phyloP scores from a whole-genome alignment of 2,329 filamentous ascomycete genomes.

The Claviceps pazoutovae region DNA sequence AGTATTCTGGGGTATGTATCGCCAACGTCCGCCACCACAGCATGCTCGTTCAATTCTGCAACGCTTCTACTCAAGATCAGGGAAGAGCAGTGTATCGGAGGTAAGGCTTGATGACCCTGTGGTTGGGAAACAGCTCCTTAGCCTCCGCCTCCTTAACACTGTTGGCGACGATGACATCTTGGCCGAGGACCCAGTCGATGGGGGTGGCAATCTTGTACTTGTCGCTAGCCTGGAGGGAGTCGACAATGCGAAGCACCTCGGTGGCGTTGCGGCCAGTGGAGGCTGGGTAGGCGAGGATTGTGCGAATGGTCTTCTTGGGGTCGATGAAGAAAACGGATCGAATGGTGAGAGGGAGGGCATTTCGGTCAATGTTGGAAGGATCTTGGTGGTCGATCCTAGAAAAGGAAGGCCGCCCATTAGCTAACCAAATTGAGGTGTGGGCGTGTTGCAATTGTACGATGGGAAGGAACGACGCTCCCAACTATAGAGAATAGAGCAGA shows the following conservation, averaged over 20 bases:
- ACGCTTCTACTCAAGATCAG: slow-evolving; percentile 29
- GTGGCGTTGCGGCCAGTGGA: slow-evolving; percentile 74
- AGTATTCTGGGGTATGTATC: too few relatives aligned
- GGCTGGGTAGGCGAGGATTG: slow-evolving; percentile 85
- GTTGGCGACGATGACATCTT: slow-evolving; percentile 87
- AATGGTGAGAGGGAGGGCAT: slow-evolving; percentile 85
- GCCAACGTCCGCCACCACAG: too few relatives aligned
- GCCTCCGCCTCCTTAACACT: slow-evolving; percentile 72
- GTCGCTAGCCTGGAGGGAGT: slow-evolving; percentile 71
- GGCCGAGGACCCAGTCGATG: slow-evolving; percentile 78
- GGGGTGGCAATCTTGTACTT: slow-evolving; percentile 80
- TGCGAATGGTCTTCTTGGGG: slow-evolving; percentile 82
- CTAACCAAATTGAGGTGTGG: too few relatives aligned
- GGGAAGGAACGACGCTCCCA: too few relatives aligned
- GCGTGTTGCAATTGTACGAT: too few relatives aligned
- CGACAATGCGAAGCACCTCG: slow-evolving; percentile 65
- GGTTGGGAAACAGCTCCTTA: slow-evolving; percentile 72
- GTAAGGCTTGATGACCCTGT: slow-evolving; percentile 56
- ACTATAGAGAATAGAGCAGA: too few relatives aligned
- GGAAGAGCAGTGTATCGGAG: slow-evolving; percentile 57
- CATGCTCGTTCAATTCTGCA: neutral
- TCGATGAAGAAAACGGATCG: slow-evolving; percentile 92
- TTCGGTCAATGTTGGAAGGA: slow-evolving; percentile 64
- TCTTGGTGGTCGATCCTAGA: slow-evolving; percentile 63
- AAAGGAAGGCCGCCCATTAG: neutral